phyloP scores from a whole-genome alignment of 345 rosid genomes.

The Arabidopsis suecica region DNA sequence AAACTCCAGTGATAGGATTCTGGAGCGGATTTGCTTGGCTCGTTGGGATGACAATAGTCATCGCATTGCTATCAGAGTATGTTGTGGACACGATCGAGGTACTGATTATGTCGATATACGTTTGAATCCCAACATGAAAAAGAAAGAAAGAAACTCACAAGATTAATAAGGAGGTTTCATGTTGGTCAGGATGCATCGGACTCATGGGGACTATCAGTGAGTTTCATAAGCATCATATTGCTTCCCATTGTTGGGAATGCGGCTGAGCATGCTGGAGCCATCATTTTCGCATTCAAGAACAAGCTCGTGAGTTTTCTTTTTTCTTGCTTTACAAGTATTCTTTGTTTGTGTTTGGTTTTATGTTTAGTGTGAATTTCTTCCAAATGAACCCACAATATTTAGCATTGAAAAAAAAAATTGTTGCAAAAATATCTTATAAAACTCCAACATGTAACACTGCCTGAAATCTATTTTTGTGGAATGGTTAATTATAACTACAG shows the following conservation, averaged over 20 bases:
- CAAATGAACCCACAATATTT: neutral
- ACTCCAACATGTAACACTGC: neutral
- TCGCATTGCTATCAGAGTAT: slow-evolving; percentile 79
- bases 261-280: slow-evolving; percentile 93
- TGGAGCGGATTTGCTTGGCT: slow-evolving; percentile 89
- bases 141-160: neutral
- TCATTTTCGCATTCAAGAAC: slow-evolving; percentile 93
- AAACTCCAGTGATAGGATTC: slow-evolving; percentile 73
- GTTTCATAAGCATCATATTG: slow-evolving; percentile 86
- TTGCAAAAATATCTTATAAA: neutral
- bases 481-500: slow-evolving; percentile 45
- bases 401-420: neutral
- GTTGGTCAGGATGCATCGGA: slow-evolving; percentile 68
- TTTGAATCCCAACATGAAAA: neutral
- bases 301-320: slow-evolving; percentile 59
- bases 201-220: slow-evolving; percentile 89
- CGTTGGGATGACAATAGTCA: slow-evolving; percentile 74
- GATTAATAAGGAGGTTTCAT: neutral
- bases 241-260: slow-evolving; percentile 97
- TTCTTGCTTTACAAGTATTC: neutral
- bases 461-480: neutral
- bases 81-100: slow-evolving; percentile 90
- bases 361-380: neutral
- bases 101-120: slow-evolving; percentile 1
- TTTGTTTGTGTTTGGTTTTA: neutral